These are phyloP conservation scores for Rhytidiadelphus loreus DNA, from an alignment of 225 moss, liverwort and hornwort species.

Conservation along the genomic window DNA sequence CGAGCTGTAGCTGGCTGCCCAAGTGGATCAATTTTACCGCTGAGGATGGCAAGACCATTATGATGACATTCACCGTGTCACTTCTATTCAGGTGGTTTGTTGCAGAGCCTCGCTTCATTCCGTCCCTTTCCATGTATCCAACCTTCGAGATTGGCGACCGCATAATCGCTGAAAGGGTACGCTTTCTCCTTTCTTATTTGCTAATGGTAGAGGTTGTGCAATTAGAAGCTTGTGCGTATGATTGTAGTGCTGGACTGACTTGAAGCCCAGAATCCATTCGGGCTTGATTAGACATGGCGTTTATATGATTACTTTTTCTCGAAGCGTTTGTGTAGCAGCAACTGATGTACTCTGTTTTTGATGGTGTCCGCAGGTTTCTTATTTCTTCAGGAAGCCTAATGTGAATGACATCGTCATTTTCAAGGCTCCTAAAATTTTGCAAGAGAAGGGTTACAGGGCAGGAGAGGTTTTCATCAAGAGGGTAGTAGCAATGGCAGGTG, in stretches of 20 bases:
- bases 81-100: slow-evolving; percentile 84
- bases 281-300: background rate
- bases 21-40: slow-evolving; percentile 82
- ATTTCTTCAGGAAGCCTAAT: slow-evolving; percentile 57
- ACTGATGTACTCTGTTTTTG: background rate
- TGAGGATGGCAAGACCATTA: slow-evolving; percentile 88
- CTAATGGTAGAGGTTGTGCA: background rate
- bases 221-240: background rate
- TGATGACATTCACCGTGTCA: slow-evolving; percentile 83
- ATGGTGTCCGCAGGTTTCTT: slow-evolving; percentile 37
- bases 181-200: background rate
- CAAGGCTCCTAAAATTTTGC: slow-evolving; percentile 53
- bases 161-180: slow-evolving; percentile 96
- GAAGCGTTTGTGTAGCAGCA: background rate
- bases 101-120: slow-evolving; percentile 95
- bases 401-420: slow-evolving; percentile 65
- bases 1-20: slow-evolving; percentile 70
- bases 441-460: slow-evolving; percentile 40
- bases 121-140: slow-evolving; percentile 93
- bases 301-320: background rate
- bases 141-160: slow-evolving; percentile 96
- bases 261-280: background rate
- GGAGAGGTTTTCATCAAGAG: slow-evolving; percentile 58
- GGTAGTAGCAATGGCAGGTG: slow-evolving; percentile 57
- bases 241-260: background rate